Conservation (phyloP, 192 early-diverging fungal species). For the Cetraspora pellucida region DNA sequence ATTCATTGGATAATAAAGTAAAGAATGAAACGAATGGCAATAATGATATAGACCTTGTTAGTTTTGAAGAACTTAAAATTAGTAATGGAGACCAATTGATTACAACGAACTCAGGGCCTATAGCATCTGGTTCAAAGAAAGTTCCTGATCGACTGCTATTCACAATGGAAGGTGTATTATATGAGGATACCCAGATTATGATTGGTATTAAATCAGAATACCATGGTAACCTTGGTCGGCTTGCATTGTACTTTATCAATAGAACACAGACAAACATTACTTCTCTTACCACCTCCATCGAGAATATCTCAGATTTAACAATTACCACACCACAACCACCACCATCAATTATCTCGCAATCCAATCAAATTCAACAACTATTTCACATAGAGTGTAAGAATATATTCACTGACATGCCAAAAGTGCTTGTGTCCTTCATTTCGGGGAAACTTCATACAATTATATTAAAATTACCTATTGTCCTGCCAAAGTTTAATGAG, state of each 20-base stretch:
- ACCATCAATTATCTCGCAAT: constrained; percentile 61
- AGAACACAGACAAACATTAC: constrained; percentile 73
- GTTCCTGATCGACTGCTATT: constrained; percentile 67
- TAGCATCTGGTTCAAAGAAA: constrained; percentile 51
- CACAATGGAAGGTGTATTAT: constrained; percentile 84
- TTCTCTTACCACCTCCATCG: constrained; percentile 58
- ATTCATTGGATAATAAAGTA: constrained; percentile 38
- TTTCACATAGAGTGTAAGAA: constrained; percentile 78
- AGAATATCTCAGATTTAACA: constrained; percentile 51
- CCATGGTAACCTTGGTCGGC: constrained; percentile 81
- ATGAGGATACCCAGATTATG: constrained; percentile 87
- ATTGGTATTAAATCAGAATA: constrained; percentile 94
- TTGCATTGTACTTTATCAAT: constrained; percentile 93
- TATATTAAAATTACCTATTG: constrained; percentile 74
- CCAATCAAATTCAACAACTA: constrained; percentile 79
- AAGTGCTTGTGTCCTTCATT: constrained; percentile 69
- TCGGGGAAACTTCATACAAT: constrained; percentile 63
- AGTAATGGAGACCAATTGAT: background rate
- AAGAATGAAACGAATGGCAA: constrained; percentile 35
- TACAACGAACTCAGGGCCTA: background rate
- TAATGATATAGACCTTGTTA: constrained; percentile 32
- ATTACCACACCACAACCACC: constrained; percentile 60
- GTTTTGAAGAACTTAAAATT: background rate
- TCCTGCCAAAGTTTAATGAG: constrained; percentile 85
- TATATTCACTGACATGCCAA: constrained; percentile 60